Conservation (phyloP, 2,329 filamentous ascomycete species). For the Sordariomycetes sp. region DNA sequence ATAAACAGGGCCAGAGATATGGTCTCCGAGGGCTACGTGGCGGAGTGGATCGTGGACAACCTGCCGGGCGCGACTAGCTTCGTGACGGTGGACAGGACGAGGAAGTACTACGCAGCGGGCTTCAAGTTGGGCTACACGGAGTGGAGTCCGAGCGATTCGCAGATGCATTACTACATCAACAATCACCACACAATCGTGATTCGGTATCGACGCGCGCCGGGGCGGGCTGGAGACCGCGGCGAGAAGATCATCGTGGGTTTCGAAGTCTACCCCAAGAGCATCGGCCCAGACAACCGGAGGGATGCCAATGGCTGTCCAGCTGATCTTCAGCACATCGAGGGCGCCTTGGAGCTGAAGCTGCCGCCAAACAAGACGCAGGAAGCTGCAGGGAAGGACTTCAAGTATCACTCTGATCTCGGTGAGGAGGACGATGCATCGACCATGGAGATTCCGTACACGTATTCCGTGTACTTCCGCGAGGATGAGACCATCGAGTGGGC, state of each 20-base stretch:
- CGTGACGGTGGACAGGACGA: slow-evolving; percentile 72
- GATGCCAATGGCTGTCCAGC: slow-evolving; percentile 57
- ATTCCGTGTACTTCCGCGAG: slow-evolving; percentile 84
- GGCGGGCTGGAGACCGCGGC: slow-evolving; percentile 57
- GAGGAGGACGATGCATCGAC: slow-evolving; percentile 56
- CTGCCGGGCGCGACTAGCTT: slow-evolving; percentile 83
- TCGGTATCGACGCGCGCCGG: slow-evolving; percentile 64
- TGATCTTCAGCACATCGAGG: slow-evolving; percentile 52
- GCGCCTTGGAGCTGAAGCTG: slow-evolving; percentile 61
- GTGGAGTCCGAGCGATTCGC: slow-evolving; percentile 45
- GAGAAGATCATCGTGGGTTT: slow-evolving; percentile 81
- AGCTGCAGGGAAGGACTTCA: neutral
- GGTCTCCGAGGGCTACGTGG: slow-evolving; percentile 72
- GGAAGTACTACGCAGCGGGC: slow-evolving; percentile 82
- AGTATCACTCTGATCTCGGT: too few relatives aligned
- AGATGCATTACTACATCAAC: slow-evolving; percentile 65
- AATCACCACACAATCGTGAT: slow-evolving; percentile 85
- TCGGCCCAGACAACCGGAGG: slow-evolving; percentile 51
- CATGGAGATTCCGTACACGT: slow-evolving; percentile 72
- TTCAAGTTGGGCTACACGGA: slow-evolving; percentile 83
- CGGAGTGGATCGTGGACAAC: slow-evolving; percentile 91
- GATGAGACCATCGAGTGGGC: slow-evolving; percentile 74
- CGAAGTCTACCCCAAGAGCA: slow-evolving; percentile 82
- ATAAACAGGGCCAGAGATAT: slow-evolving; percentile 61
- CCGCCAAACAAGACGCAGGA: slow-evolving; percentile 51